Evolutionary conservation across 768 basidiomycete genomes (phyloP), one percentile per base, ranked within the genome.

Genomic region (Podaxis sp.): DNA sequence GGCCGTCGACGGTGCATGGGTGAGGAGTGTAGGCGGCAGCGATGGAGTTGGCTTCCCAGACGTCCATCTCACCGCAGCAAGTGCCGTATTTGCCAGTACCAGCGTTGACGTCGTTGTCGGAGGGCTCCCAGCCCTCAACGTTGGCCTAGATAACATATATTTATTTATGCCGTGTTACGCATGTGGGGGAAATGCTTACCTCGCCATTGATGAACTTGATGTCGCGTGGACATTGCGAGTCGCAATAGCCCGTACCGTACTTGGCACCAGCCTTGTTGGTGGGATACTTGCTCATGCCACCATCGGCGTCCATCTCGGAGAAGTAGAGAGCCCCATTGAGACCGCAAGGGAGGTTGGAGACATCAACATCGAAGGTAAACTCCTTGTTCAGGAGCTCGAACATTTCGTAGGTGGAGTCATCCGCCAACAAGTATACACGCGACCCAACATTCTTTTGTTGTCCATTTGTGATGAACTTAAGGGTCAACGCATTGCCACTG

Each of bases 401-500:
- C 64, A 69, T 59, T 25, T 69, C 52, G 54, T 69, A 69, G 38
- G 55, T 62, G 22, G 63, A 59, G 12, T 69, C 68, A 59, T 63
- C 64, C 37, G 57, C 59, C 63, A 69, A 58, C 46, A 69, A 59
- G 49, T 69, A 69, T 37, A 69, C 68, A 40, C 68, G 68, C 40
- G 64, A 63, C 1, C 68, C 68, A 43, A 67, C 59, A 46, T 69
- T 69, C 59, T 66, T 69, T 25, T 60, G 52, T 50, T 64, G 53
- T 29, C 59, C 24, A 19, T 64, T 47, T 47, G 77, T 78, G 54
- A 76, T 69, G 72, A 77, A 79, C 61, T 76, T 74, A 61, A 80
- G 70, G 38, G 70, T 76, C 63, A 79, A 72, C 33, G 76, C 65
- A 64, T 72, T 71, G 54, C 78, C 78, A 66, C 67, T 71, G 57